These are phyloP conservation scores for Boletus eberwhitei DNA, from an alignment of 768 basidiomycete species.

Conservation along the genomic window DNA sequence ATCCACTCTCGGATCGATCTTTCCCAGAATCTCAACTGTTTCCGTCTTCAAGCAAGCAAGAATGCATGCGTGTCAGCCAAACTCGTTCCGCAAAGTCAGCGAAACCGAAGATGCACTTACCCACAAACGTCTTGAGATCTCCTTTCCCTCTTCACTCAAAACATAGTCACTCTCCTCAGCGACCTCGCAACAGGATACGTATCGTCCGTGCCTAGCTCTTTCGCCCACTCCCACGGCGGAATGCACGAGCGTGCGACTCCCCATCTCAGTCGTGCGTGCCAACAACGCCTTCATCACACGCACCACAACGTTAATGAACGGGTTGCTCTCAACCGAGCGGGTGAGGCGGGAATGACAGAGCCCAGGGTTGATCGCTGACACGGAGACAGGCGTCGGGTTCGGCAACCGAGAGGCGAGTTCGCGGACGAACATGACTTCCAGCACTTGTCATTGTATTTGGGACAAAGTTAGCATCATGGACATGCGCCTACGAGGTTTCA, in stretches of 20 bases:
- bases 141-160: constrained; percentile 29
- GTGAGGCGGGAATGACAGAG: constrained; percentile 33
- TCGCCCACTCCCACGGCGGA: constrained; percentile 29
- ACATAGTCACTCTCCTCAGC: constrained; percentile 33
- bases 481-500: background rate
- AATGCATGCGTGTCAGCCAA: background rate
- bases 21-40: constrained; percentile 25
- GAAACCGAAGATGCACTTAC: constrained; percentile 18
- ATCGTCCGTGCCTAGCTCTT: constrained; percentile 27
- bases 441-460: constrained; percentile 15
- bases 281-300: constrained; percentile 18
- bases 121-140: constrained; percentile 32
- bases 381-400: constrained; percentile 24
- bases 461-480: background rate
- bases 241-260: constrained; percentile 36
- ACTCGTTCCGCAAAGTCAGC: background rate
- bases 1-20: constrained; percentile 29
- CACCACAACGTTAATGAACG: background rate
- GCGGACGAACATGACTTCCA: constrained; percentile 36
- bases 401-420: constrained; percentile 34
- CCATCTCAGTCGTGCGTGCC: constrained; percentile 33
- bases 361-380: constrained; percentile 35
- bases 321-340: constrained; percentile 15
- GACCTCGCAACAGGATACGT: constrained; percentile 27
- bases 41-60: constrained; percentile 19